These are phyloP conservation scores for Podaxis sp. DNA, from an alignment of 768 basidiomycete species.

Conservation along the genomic window DNA sequence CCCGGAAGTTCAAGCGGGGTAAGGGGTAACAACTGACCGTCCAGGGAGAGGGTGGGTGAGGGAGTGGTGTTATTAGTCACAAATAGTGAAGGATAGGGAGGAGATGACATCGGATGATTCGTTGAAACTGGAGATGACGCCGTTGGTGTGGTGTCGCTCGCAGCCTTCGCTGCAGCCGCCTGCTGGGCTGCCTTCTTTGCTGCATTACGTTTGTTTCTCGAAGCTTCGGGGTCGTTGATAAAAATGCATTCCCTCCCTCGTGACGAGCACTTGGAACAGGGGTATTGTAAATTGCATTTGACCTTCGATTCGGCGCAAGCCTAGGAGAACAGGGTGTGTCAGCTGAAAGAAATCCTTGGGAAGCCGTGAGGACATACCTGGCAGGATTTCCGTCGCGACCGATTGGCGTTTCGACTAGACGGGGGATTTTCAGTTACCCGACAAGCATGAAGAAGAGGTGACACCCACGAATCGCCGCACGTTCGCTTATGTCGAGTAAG, in stretches of 20 bases:
- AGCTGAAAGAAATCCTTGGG: conserved; percentile 8
- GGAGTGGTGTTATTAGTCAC: conserved; percentile 14
- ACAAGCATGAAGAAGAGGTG: conserved; percentile 15
- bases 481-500: conserved; percentile 71
- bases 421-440: background rate
- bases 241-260: conserved; percentile 68
- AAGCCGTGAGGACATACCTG: conserved; percentile 32
- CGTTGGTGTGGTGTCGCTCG: background rate
- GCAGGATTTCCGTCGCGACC: conserved; percentile 68
- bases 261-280: conserved; percentile 65
- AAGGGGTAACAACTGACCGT: conserved; percentile 17
- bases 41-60: conserved; percentile 22
- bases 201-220: conserved; percentile 37
- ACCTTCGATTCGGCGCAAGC: conserved; percentile 77
- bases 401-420: conserved; percentile 42
- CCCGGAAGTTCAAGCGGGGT: conserved; percentile 22
- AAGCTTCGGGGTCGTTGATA: conserved; percentile 46
- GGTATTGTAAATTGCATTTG: conserved; percentile 67
- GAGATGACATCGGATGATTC: conserved; percentile 27
- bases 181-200: conserved; percentile 27
- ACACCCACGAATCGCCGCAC: conserved; percentile 66
- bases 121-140: conserved; percentile 9
- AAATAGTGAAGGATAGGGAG: conserved; percentile 25
- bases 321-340: conserved; percentile 21
- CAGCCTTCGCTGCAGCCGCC: conserved; percentile 5